Evolutionary conservation across 192 early-diverging fungal species (phyloP).

Genomic region (Kappamyces sp.): DNA sequence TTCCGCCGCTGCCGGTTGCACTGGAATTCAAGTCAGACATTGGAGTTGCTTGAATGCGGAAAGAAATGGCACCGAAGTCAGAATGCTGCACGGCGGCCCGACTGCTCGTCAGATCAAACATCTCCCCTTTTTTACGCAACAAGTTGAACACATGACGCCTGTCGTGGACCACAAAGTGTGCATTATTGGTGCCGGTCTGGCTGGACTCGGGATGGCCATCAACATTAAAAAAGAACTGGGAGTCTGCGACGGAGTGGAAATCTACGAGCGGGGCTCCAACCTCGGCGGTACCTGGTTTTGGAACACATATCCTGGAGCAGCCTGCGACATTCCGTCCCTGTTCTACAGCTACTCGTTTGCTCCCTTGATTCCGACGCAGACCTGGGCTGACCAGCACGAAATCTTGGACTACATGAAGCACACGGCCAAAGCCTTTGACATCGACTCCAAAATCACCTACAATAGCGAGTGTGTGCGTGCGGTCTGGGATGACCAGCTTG

Average conservation of each 20-base stretch:
- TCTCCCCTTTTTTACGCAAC: too few species aligned
- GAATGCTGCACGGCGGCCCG: too few species aligned
- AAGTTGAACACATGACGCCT: too few species aligned
- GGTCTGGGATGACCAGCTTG: not conserved
- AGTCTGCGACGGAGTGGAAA: not conserved
- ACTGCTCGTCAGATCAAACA: too few species aligned
- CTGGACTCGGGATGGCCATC: not conserved
- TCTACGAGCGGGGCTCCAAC: not conserved
- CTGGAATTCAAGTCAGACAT: too few species aligned
- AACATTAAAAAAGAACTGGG: not conserved
- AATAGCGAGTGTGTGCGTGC: constrained; percentile 1
- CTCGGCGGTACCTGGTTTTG: constrained; percentile 15
- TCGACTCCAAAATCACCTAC: not conserved
- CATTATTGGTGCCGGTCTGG: constrained; percentile 5
- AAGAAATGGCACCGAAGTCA: too few species aligned
- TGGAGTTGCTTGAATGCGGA: too few species aligned
- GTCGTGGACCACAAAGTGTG: too few species aligned
- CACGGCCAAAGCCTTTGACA: not conserved
- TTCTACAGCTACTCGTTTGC: constrained; percentile 38
- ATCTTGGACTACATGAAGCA: not conserved
- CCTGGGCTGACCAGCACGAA: not conserved
- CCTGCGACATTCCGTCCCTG: constrained; percentile 40
- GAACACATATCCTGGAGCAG: constrained; percentile 37
- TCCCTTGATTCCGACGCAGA: constrained; percentile 18
- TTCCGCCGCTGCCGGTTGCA: too few species aligned